Evolutionary conservation across 495 filamentous ascomycete species (phyloP).

Genomic region (Trichoderma virens): DNA sequence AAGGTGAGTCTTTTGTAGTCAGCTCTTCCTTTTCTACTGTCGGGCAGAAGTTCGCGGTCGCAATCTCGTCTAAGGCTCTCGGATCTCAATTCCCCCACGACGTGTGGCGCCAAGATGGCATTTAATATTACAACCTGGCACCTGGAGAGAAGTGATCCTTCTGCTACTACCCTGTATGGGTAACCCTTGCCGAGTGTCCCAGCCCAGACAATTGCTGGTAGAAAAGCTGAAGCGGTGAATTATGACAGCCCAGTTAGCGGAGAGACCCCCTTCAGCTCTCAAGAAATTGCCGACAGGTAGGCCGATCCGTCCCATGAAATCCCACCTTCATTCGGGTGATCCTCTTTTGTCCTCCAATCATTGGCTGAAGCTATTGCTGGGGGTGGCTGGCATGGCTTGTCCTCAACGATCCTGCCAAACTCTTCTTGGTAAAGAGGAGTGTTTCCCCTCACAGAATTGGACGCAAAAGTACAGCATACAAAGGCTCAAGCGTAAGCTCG

Average conservation of each 20-base stretch:
- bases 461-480: not conserved
- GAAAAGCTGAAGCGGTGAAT: not conserved
- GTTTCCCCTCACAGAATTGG: not conserved
- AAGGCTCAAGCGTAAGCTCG: not conserved
- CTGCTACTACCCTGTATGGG: not conserved
- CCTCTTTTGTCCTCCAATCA: not conserved
- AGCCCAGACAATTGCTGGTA: not conserved
- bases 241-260: not conserved
- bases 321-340: not conserved
- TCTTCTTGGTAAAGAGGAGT: not conserved
- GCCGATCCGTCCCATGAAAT: not conserved
- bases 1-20: too few relatives aligned
- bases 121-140: not conserved
- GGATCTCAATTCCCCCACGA: not conserved
- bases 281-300: not conserved
- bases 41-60: not conserved
- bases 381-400: not conserved
- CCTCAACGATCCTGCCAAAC: not conserved
- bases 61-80: not conserved
- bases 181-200: not conserved
- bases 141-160: not conserved
- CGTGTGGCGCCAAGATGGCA: not conserved
- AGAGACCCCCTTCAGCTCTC: not conserved
- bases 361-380: not conserved
- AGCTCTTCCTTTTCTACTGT: too few relatives aligned